Base-by-base conservation (phyloP, 2,329 filamentous ascomycete genomes). In the Nemania sp. region DNA sequence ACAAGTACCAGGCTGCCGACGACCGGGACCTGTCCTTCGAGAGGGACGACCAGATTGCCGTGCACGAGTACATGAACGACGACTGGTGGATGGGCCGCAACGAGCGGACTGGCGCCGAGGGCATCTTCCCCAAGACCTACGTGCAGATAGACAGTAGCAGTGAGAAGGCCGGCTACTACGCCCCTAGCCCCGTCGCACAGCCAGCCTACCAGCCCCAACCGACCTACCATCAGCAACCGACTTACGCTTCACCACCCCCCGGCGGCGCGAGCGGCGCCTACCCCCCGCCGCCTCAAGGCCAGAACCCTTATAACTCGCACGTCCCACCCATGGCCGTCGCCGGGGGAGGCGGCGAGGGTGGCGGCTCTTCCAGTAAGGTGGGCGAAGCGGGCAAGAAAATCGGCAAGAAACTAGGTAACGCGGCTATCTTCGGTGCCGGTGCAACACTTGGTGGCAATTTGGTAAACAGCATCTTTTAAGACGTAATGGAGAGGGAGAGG, bases 11-110 rank as follows among this genome's bases (percentile, higher is more conserved):
- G 35, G 90, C 89, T 9, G 75, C 89, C 42, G 93, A 97, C 73
- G 83, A 87, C 3, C 91, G 92, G 61, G 94, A 98, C 74, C 82
- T 96, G 65, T 86, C 85, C 2, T 86, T 98, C 61, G 86, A 91
- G 72, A 87, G 89, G 63, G 89, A 93, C 72, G 94, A 98, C 78
- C 82, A 83, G 65, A 82, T 98, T 68, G 84, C 86, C 60, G 90
- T 98, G 20, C 85, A 87, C 67, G 91, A 97, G 78, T 93, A 96
- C 80, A 95, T 97, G 89, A 98, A 98, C 77, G 87, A 88, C 64
- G 93, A 98, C 77, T 98, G 94, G 94, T 97, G 92, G 92, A 89
- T 92, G 82, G 94, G 94, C 68, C 86, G 85, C 69, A 97, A 96
- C 77, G 81, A 89, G 71, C 87, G 92, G 54, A 96, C 92, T 9